These are phyloP conservation scores for Aspergillus nanangensis DNA, from an alignment of 495 filamentous ascomycete species.

Conservation along the genomic window DNA sequence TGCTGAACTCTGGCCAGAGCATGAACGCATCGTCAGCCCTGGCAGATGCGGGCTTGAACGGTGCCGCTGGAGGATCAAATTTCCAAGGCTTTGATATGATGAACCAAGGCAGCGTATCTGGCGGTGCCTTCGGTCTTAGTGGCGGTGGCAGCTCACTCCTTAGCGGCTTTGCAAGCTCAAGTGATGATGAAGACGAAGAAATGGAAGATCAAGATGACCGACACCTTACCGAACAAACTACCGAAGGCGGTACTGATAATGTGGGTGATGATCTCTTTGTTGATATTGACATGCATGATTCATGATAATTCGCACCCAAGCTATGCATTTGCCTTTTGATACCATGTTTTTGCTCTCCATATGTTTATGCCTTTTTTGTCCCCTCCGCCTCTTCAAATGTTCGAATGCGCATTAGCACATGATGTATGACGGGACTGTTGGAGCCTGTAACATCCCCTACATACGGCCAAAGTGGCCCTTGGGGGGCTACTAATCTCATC, in stretches of 20 bases:
- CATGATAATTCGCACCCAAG: conserved; percentile 19
- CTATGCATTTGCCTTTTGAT: conserved; percentile 6
- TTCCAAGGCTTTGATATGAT: conserved; percentile 76
- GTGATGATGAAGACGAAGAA: conserved; percentile 96
- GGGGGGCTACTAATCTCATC: no score
- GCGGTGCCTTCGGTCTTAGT: conserved; percentile 57
- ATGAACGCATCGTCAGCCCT: conserved; percentile 64
- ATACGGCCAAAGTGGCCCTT: no score
- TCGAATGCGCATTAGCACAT: conserved; percentile 13
- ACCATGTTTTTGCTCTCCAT: conserved; percentile 8
- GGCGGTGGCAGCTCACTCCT: conserved; percentile 66
- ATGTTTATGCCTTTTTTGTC: not conserved
- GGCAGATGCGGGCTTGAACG: conserved; percentile 68
- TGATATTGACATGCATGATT: conserved; percentile 52
- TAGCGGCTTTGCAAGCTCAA: conserved; percentile 93
- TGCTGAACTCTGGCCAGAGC: conserved; percentile 56
- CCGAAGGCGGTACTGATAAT: conserved; percentile 53
- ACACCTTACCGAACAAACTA: conserved; percentile 23
- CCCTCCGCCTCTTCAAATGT: not conserved
- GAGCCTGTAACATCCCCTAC: not conserved
- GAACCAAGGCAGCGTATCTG: conserved; percentile 58
- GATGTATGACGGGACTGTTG: conserved; percentile 14
- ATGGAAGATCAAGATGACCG: conserved; percentile 80
- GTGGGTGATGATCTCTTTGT: conserved; percentile 60
- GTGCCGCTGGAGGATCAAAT: conserved; percentile 45